Conservation (phyloP, 345 rosid species). For the Streptanthus diversifolius region DNA sequence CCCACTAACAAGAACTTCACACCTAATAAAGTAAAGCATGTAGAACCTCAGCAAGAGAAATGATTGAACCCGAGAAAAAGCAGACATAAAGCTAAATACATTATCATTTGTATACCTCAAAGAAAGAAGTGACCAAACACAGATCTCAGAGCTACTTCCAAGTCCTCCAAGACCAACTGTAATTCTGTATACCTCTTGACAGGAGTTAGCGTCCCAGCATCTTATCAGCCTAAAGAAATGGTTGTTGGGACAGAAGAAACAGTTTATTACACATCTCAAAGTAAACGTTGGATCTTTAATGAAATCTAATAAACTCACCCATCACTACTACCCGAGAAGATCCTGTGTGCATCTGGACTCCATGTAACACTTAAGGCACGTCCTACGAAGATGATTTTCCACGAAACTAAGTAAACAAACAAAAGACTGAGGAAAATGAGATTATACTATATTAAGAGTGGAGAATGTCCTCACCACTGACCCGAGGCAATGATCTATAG, state of each 20-base stretch:
- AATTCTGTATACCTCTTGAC: slow-evolving; percentile 73
- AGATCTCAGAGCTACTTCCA: slow-evolving; percentile 61
- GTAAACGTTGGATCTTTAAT: not conserved
- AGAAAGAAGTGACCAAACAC: slow-evolving; percentile 83
- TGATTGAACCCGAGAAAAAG: not conserved
- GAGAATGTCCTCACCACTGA: slow-evolving; percentile 75
- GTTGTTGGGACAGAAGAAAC: not conserved
- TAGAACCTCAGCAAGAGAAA: slow-evolving; percentile 17
- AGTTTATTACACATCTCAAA: not conserved
- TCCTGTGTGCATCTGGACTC: slow-evolving; percentile 55
- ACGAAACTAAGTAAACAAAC: slow-evolving; percentile 2
- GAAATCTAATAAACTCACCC: slow-evolving; percentile 55
- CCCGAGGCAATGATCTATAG: slow-evolving; percentile 76
- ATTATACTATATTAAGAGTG: not conserved
- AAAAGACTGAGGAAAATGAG: not conserved
- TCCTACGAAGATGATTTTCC: slow-evolving; percentile 43
- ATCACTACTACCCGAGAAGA: slow-evolving; percentile 87
- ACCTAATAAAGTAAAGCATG: slow-evolving; percentile 39
- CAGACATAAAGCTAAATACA: not conserved
- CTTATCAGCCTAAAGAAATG: slow-evolving; percentile 68
- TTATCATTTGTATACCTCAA: slow-evolving; percentile 49
- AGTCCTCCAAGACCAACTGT: slow-evolving; percentile 81
- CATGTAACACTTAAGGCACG: slow-evolving; percentile 75
- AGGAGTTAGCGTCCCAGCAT: slow-evolving; percentile 77
- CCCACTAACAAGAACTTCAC: slow-evolving; percentile 83